Evolutionary conservation across 768 basidiomycete species (phyloP).

Genomic region (Dendrothele bispora): DNA sequence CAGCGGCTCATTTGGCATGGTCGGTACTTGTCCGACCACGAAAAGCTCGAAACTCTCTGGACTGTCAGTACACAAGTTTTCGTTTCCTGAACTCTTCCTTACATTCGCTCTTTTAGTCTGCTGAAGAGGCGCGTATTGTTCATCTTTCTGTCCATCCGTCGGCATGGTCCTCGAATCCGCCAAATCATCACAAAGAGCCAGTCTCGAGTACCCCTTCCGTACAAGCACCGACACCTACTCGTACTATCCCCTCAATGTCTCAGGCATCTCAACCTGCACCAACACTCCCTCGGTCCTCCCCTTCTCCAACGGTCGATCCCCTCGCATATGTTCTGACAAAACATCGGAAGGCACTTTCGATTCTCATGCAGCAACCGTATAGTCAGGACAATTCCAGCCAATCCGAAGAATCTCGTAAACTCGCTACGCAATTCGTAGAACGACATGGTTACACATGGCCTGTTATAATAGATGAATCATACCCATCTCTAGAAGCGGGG

Average conservation of each 20-base stretch:
- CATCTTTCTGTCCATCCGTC: slow-evolving; percentile 82
- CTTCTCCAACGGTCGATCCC: no score
- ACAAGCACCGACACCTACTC: slow-evolving; percentile 13
- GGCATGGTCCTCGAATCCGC: slow-evolving; percentile 65
- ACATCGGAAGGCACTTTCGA: slow-evolving; percentile 44
- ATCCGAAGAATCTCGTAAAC: slow-evolving; percentile 6
- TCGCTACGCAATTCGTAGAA: slow-evolving; percentile 35
- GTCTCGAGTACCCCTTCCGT: slow-evolving; percentile 16
- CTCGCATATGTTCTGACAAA: slow-evolving; percentile 39
- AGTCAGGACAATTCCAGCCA: not conserved
- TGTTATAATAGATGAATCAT: slow-evolving; percentile 45
- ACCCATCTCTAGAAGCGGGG: slow-evolving; percentile 36
- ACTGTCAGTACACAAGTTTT: slow-evolving; percentile 42
- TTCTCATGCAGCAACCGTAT: slow-evolving; percentile 22
- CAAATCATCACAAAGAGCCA: slow-evolving; percentile 16
- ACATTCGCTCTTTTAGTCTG: slow-evolving; percentile 35
- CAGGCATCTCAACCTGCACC: slow-evolving; percentile 3
- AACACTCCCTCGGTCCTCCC: slow-evolving; percentile 11
- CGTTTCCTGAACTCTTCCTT: slow-evolving; percentile 6
- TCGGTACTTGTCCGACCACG: slow-evolving; percentile 60
- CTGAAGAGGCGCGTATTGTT: slow-evolving; percentile 53
- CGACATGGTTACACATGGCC: slow-evolving; percentile 50
- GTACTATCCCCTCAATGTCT: no score
- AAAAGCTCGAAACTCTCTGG: slow-evolving; percentile 69
- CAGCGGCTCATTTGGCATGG: slow-evolving; percentile 80